These are phyloP conservation scores for Cyclotella baltica DNA, from an alignment of 108 stramenopile species.

Conservation along the genomic window DNA sequence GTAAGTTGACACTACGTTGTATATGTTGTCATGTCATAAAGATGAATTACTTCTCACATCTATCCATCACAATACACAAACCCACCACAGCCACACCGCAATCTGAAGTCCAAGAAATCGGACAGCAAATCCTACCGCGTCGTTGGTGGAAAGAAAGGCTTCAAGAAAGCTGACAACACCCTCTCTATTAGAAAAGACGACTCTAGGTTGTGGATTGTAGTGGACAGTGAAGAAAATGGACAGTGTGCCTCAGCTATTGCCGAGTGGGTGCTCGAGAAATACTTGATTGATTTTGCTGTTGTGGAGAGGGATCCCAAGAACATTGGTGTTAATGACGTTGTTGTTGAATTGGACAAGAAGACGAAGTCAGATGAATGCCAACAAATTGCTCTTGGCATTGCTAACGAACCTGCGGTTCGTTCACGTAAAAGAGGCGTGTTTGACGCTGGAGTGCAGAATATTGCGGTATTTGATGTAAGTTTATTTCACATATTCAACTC, in stretches of 20 bases:
- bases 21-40: not conserved
- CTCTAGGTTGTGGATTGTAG: constrained; percentile 3
- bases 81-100: not conserved
- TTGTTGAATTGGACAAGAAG: not conserved
- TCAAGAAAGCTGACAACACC: not conserved
- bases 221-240: not conserved
- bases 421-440: not conserved
- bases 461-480: constrained; percentile 10
- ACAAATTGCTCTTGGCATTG: not conserved
- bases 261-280: not conserved
- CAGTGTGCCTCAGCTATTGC: not conserved
- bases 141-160: not conserved
- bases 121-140: not conserved
- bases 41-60: not conserved
- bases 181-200: not conserved
- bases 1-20: not conserved
- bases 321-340: not conserved
- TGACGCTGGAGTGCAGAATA: not conserved
- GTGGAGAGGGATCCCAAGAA: constrained; percentile 7
- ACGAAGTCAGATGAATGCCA: not conserved
- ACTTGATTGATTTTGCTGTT: constrained; percentile 2
- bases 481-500: not conserved
- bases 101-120: not conserved
- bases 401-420: not conserved
- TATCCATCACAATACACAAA: not conserved